These are phyloP conservation scores for Furcasterigmium sp. DNA, from an alignment of 2,329 filamentous ascomycete genomes.

Conservation along the genomic window DNA sequence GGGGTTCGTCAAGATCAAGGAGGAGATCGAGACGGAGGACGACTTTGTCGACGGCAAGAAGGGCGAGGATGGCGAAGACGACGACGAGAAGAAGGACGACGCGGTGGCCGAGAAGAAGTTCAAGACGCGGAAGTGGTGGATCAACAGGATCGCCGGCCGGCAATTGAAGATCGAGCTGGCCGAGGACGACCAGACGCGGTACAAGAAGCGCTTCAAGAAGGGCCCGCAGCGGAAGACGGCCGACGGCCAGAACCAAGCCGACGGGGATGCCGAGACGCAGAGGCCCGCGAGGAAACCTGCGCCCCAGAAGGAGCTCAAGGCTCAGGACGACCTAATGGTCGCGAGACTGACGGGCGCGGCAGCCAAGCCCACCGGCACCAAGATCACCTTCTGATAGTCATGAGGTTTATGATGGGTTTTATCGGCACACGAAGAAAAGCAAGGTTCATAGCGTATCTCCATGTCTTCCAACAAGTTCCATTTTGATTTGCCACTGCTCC, in stretches of 20 bases:
- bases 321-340: slow-evolving; percentile 40
- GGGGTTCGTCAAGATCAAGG: slow-evolving; percentile 71
- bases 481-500: neutral
- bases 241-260: slow-evolving; percentile 18
- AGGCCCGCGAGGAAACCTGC: slow-evolving; percentile 25
- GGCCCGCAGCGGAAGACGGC: slow-evolving; percentile 39
- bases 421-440: no score
- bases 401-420: no score
- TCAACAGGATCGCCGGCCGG: slow-evolving; percentile 77
- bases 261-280: neutral
- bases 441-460: slow-evolving; percentile 25
- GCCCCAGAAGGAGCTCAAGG: slow-evolving; percentile 32
- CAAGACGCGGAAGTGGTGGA: slow-evolving; percentile 70
- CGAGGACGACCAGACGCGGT: slow-evolving; percentile 81
- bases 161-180: slow-evolving; percentile 86
- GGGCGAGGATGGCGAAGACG: slow-evolving; percentile 36
- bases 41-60: slow-evolving; percentile 50
- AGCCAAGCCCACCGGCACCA: slow-evolving; percentile 73
- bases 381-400: slow-evolving; percentile 76
- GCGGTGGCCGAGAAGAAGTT: slow-evolving; percentile 36
- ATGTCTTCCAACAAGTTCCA: slow-evolving; percentile 11
- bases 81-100: slow-evolving; percentile 29
- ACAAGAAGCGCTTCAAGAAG: slow-evolving; percentile 93
- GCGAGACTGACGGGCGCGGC: slow-evolving; percentile 73
- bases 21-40: slow-evolving; percentile 57